These are phyloP conservation scores for Plasmopara muralis DNA, from an alignment of 352 stramenopile species.

Conservation along the genomic window DNA sequence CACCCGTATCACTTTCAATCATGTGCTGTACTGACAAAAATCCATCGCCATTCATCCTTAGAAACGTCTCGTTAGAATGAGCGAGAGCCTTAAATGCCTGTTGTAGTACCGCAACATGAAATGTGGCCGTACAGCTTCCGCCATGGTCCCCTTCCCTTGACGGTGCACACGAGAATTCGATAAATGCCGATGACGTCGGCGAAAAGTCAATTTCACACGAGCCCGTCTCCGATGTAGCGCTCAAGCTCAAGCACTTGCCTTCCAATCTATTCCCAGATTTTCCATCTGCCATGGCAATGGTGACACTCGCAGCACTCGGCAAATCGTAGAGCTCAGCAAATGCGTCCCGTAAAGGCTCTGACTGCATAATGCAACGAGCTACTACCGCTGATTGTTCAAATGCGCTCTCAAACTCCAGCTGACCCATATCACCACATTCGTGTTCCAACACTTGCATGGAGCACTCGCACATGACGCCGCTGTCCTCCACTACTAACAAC, in stretches of 20 bases:
- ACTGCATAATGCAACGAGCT: constrained; percentile 79
- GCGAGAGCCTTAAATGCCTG: constrained; percentile 72
- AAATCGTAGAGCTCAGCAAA: constrained; percentile 81
- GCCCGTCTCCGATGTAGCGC: constrained; percentile 60
- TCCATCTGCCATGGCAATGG: constrained; percentile 54
- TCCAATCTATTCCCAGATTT: constrained; percentile 10
- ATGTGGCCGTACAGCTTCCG: constrained; percentile 41
- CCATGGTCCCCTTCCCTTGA: constrained; percentile 14
- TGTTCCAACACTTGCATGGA: constrained; percentile 76
- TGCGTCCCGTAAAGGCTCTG: constrained; percentile 67
- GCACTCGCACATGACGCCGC: constrained; percentile 80
- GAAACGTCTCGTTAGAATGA: constrained; percentile 74
- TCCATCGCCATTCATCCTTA: constrained; percentile 73
- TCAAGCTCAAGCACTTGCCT: constrained; percentile 51
- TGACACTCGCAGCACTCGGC: constrained; percentile 71
- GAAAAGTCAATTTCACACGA: constrained; percentile 80
- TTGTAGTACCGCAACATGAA: constrained; percentile 78
- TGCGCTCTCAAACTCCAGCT: constrained; percentile 68
- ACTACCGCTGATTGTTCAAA: constrained; percentile 74
- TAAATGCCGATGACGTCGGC: constrained; percentile 63
- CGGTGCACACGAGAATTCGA: constrained; percentile 66
- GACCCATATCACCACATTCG: constrained; percentile 60
- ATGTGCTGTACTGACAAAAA: constrained; percentile 84
- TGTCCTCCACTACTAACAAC: constrained; percentile 72
- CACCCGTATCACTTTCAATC: constrained; percentile 56